Evolutionary conservation across 2,329 filamentous ascomycete genomes (phyloP), one percentile per base, ranked within the genome.

Genomic region (Ophiosphaerella herpotricha): DNA sequence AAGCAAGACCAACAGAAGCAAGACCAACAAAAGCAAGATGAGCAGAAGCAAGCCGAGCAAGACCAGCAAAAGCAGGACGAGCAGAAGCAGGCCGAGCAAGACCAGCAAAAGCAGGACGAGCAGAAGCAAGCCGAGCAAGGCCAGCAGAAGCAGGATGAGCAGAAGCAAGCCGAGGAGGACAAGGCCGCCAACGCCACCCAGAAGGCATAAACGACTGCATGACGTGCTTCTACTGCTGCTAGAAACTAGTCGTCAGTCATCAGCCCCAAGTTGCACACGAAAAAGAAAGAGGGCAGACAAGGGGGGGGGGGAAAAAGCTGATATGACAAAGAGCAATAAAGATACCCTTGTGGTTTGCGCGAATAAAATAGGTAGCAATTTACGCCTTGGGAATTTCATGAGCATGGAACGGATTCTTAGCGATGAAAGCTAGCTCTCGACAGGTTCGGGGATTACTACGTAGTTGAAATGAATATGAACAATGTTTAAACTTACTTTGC

Each of bases 291-390:
- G 18, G 6, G 6, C 26, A 29, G 7, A 29, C 26, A 29, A 29
- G 1, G 1, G 11, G 16, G 16, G 16, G 16, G 3, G 3, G 3
- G 16, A 18, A 7, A 29, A 29, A 8, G 9, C 11, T 29, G 3
- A 29, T 4, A 6, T 11, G 26, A 5, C 18, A 29, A 11, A 29
- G 26, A 29, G 26, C 26, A 34, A 14, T 13, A 32, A 16, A 6
- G 52, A 52, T 24, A 44, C 60, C 8, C 72, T 16, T 75, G 73
- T 39, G 37, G 37, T 39, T 39, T 5, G 35, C n/a, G 13, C 26
- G 37, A 39, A 18, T 14, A 26, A 39, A n/a, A n/a, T 11, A 39
- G 36, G 18, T 21, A 16, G 14, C 13, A 18, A 23, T 39, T 39
- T 39, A 21, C 18, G 18, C 18, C 18, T 21, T 21, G 4, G 18